Evolutionary conservation across 2,329 filamentous ascomycete species (phyloP).

Genomic region (Xylariaceae sp.): DNA sequence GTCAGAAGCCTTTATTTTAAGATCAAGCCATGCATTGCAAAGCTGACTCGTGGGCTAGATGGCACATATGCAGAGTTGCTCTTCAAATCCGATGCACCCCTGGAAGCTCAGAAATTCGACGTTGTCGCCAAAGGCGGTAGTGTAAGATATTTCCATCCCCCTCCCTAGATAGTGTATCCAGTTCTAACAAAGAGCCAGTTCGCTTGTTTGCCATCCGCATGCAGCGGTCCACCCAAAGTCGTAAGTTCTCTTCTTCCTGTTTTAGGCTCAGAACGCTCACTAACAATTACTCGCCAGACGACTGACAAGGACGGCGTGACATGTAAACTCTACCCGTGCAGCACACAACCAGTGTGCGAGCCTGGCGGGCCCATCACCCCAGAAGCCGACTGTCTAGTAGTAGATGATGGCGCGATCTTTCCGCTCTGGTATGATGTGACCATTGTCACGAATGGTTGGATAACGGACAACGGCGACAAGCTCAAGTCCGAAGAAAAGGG

Average conservation of each 20-base stretch:
- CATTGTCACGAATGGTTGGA: background rate
- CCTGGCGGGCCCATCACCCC: background rate
- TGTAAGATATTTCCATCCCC: too few species aligned
- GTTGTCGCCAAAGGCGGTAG: background rate
- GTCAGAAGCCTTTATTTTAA: background rate
- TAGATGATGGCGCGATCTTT: background rate
- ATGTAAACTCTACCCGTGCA: background rate
- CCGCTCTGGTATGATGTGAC: background rate
- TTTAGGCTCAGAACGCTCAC: too few species aligned
- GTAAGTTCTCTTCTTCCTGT: background rate
- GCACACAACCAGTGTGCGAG: background rate
- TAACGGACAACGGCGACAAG: background rate
- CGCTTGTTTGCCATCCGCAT: background rate
- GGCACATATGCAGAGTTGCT: background rate
- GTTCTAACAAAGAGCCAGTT: too few species aligned
- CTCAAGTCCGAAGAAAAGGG: background rate
- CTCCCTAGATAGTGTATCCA: too few species aligned
- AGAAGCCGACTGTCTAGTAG: background rate
- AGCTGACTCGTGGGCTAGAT: background rate
- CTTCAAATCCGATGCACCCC: background rate
- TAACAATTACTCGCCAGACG: too few species aligned
- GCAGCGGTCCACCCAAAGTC: background rate
- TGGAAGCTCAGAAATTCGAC: background rate
- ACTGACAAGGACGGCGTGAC: background rate
- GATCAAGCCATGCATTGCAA: background rate